These are phyloP conservation scores for Cladosporium sphaerospermum DNA, from an alignment of 2,329 filamentous ascomycete genomes.

Conservation along the genomic window DNA sequence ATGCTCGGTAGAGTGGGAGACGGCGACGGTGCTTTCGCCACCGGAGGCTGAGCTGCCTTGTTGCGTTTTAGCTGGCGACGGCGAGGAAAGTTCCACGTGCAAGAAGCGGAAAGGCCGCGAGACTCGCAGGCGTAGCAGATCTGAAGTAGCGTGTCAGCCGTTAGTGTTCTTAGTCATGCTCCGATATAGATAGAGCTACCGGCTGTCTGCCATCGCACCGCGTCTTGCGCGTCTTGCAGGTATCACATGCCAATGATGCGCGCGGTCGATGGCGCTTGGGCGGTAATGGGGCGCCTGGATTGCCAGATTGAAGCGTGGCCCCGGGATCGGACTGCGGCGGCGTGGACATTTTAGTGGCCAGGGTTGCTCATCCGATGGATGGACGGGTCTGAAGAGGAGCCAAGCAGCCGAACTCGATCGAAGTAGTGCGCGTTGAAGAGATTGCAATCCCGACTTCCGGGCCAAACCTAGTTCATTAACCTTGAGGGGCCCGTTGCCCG, in stretches of 20 bases:
- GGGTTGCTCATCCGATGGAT: slow-evolving; percentile 5
- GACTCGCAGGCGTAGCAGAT: slow-evolving; percentile 10
- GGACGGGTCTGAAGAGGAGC: slow-evolving; percentile 1
- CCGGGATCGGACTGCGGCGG: slow-evolving; percentile 1
- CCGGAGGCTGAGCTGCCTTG: background rate
- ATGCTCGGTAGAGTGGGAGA: slow-evolving; percentile 6
- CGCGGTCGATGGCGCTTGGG: slow-evolving; percentile 8
- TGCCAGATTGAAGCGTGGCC: background rate
- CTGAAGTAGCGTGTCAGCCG: slow-evolving; percentile 4
- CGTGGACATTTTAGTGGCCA: background rate
- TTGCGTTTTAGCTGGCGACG: slow-evolving; percentile 8
- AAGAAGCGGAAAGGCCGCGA: slow-evolving; percentile 7
- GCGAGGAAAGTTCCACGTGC: slow-evolving; percentile 9
- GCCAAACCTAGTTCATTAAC: background rate
- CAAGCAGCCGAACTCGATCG: slow-evolving; percentile 3
- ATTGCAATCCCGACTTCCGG: slow-evolving; percentile 8
- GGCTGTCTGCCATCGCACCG: slow-evolving; percentile 21
- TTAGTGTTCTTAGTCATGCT: slow-evolving; percentile 6
- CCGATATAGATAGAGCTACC: slow-evolving; percentile 14
- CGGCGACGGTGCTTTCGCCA: slow-evolving; percentile 1
- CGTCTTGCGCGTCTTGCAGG: slow-evolving; percentile 23
- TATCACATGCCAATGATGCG: slow-evolving; percentile 24
- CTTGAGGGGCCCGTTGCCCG: too few species aligned
- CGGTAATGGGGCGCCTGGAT: background rate
- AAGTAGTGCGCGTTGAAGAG: slow-evolving; percentile 1